Evolutionary conservation across 768 basidiomycete genomes (phyloP).

Genomic region (Naematelia aurantialba): DNA sequence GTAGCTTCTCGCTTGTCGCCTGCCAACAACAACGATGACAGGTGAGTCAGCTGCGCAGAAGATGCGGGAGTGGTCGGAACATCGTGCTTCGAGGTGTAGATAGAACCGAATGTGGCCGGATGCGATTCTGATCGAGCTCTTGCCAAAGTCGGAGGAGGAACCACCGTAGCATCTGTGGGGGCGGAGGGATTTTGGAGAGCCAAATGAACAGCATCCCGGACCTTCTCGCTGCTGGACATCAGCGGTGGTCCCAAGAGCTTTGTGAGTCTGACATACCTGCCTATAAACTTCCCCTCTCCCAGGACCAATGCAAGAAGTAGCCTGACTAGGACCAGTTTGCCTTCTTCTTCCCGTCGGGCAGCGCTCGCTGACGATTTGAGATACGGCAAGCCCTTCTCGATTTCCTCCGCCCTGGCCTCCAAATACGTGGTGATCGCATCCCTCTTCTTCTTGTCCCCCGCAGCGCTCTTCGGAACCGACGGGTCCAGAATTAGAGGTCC

Average conservation of each 20-base stretch:
- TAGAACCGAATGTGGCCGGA: constrained; percentile 7
- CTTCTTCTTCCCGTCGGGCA: constrained; percentile 64
- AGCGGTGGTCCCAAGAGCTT: not conserved
- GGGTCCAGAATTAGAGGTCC: constrained; percentile 79
- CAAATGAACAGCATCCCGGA: constrained; percentile 71
- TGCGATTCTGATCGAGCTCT: constrained; percentile 11
- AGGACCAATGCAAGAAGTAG: constrained; percentile 77
- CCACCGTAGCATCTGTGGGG: not conserved
- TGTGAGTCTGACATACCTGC: constrained; percentile 62
- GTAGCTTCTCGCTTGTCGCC: constrained; percentile 85
- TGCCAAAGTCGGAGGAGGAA: constrained; percentile 7
- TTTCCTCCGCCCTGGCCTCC: constrained; percentile 67
- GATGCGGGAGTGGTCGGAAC: constrained; percentile 11
- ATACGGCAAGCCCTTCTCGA: constrained; percentile 72
- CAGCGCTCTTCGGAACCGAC: constrained; percentile 61
- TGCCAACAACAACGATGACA: constrained; percentile 61
- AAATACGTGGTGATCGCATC: constrained; percentile 72
- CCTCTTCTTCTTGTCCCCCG: constrained; percentile 74
- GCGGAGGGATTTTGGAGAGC: constrained; percentile 53
- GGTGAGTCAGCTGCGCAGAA: constrained; percentile 21
- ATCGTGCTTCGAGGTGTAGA: constrained; percentile 7
- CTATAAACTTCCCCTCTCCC: constrained; percentile 79
- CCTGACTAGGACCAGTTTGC: constrained; percentile 68
- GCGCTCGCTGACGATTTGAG: constrained; percentile 54
- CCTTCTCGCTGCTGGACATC: constrained; percentile 54